Percentiles rank a stretch among this genome's conserved stretches.
Evolutionary conservation across 169 alveolate species (phyloP).

Genomic region (Perkinsus chesapeaki): DNA sequence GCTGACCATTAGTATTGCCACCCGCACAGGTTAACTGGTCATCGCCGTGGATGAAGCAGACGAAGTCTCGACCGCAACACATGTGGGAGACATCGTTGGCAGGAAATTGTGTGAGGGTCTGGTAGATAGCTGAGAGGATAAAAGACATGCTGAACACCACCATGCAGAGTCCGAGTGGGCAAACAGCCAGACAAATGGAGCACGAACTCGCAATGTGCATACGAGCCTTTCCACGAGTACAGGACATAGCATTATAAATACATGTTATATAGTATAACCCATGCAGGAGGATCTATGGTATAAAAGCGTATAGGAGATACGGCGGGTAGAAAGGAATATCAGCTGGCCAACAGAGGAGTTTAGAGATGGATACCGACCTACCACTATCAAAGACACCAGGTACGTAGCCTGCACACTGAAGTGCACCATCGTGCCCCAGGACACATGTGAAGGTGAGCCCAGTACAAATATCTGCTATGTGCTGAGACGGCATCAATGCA

Average conservation of each 20-base stretch:
- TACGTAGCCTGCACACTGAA: background rate
- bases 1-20: background rate
- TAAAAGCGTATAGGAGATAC: too few relatives aligned
- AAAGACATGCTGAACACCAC: too few relatives aligned
- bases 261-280: too few relatives aligned
- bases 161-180: too few relatives aligned
- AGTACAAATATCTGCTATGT: background rate
- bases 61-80: background rate
- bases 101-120: background rate
- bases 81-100: background rate
- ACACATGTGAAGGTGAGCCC: background rate
- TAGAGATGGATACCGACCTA: too few relatives aligned
- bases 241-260: too few relatives aligned
- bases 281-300: too few relatives aligned
- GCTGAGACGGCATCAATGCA: background rate
- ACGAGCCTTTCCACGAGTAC: too few relatives aligned
- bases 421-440: background rate
- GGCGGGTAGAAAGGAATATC: too few relatives aligned
- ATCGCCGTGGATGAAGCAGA: background rate
- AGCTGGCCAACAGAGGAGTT: too few relatives aligned
- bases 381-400: background rate
- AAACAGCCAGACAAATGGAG: too few relatives aligned
- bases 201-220: too few relatives aligned
- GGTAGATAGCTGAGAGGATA: background rate
- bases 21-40: background rate